These are phyloP conservation scores for Fusarium metavorans DNA, from an alignment of 2,329 filamentous ascomycete species.

Conservation along the genomic window DNA sequence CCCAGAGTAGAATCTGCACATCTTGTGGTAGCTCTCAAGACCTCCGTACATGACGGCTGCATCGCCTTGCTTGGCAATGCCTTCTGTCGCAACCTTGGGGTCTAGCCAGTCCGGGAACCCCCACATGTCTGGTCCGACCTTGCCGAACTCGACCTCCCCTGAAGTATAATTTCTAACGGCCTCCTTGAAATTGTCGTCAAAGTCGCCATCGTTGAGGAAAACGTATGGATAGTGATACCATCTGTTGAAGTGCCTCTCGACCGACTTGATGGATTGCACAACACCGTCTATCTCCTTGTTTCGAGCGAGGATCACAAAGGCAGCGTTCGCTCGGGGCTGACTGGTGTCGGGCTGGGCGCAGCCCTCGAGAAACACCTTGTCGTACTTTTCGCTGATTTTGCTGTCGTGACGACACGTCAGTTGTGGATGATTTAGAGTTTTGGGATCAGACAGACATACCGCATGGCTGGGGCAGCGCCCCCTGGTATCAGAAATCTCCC, in stretches of 20 bases:
- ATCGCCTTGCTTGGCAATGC: slow-evolving; percentile 96
- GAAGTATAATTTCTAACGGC: slow-evolving; percentile 92
- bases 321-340: slow-evolving; percentile 88
- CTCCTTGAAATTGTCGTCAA: slow-evolving; percentile 94
- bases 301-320: slow-evolving; percentile 93
- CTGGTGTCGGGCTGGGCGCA: slow-evolving; percentile 85
- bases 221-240: slow-evolving; percentile 99
- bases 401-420: slow-evolving; percentile 60
- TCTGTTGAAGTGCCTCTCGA: slow-evolving; percentile 98
- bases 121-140: slow-evolving; percentile 92
- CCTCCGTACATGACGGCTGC: slow-evolving; percentile 99
- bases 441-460: slow-evolving; percentile 69
- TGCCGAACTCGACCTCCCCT: slow-evolving; percentile 88
- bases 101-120: slow-evolving; percentile 98
- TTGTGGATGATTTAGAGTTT: background rate
- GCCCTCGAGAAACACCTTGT: slow-evolving; percentile 94
- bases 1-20: slow-evolving; percentile 99
- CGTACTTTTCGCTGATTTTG: slow-evolving; percentile 96
- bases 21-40: slow-evolving; percentile 98
- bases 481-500: slow-evolving; percentile 88
- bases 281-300: slow-evolving; percentile 98
- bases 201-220: slow-evolving; percentile 97
- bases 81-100: slow-evolving; percentile 91
- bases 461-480: slow-evolving; percentile 87
- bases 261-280: slow-evolving; percentile 95